These are phyloP conservation scores for Malus sylvestris DNA, from an alignment of 306 rosid species.

Conservation along the genomic window DNA sequence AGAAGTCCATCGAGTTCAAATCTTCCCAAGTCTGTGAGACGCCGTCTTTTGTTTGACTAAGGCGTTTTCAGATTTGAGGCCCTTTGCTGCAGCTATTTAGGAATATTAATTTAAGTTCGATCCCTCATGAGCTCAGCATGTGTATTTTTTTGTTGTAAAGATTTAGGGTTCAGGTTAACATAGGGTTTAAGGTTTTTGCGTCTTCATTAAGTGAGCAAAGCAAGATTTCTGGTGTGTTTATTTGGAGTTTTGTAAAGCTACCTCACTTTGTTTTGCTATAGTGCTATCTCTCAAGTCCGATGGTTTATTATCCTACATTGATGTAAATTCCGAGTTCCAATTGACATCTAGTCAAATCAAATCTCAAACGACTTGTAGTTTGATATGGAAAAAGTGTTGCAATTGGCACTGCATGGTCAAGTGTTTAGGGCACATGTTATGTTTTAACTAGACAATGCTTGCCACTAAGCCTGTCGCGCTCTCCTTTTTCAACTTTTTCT, in stretches of 20 bases:
- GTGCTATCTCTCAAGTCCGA: background rate
- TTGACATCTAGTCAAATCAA: background rate
- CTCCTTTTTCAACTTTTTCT: no score
- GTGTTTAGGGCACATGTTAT: no score
- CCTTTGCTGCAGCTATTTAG: background rate
- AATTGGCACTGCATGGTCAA: no score
- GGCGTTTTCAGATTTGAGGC: constrained; percentile 2
- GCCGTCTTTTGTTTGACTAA: constrained; percentile 75
- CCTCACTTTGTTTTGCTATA: background rate
- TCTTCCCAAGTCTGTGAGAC: constrained; percentile 65
- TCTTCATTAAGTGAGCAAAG: background rate
- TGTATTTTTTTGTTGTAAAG: background rate
- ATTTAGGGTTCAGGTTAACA: background rate
- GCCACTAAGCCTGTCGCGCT: no score
- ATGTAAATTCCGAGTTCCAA: background rate
- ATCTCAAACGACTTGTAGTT: background rate
- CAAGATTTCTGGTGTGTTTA: background rate
- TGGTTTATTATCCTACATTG: background rate
- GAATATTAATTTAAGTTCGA: background rate
- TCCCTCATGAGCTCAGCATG: background rate
- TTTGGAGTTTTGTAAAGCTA: background rate
- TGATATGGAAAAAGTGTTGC: background rate
- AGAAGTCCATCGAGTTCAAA: constrained; percentile 37
- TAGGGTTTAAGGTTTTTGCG: background rate
- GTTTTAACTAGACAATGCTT: no score